Base-by-base conservation (phyloP, 768 basidiomycete genomes). In the Tulasnella calospora region DNA sequence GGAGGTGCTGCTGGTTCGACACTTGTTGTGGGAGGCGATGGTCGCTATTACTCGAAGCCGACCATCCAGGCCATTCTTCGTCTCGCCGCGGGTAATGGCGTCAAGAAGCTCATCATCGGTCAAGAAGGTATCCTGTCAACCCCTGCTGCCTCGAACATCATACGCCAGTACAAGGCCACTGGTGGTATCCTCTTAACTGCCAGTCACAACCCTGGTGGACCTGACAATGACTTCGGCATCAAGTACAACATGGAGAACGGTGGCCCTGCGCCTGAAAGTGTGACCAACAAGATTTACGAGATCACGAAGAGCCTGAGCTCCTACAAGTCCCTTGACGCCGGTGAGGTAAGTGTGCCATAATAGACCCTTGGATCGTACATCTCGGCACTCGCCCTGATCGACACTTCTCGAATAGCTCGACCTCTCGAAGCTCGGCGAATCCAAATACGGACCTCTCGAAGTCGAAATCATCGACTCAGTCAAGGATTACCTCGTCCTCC, bases 221-320 rank as follows among this genome's bases (percentile, higher is more conserved):
- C 98, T n/a, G 89, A 95, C 83, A 92, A 94, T 82, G 98, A 99
- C 85, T 99, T 99, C 84, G 98, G 98, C 71, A 98, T 99, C 90
- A 99, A 99, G 86, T 99, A 98, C 88, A 99, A 99, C 85, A 93
- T 95, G 71, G 92, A 92, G 51, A 99, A 99, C 82, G 98, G 98
- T 79, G 98, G 98, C 3, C 97, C 98, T 27, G 98, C 98, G 30
- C 96, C 98, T 0, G 98, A 99, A 86, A 90, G 88, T 82, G 92
- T 99, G 79, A 99, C 98, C n/a, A 88, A 99, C 86, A 92, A 91
- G 86, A 99, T 99, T 80, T 97, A 89, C 84, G 95, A 94, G 83
- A 91, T 90, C 85, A 95, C 95, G 76, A 97, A 94, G 89, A 89
- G 89, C 19, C 94, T 99, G 83, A 84, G 87, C 79, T 89, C 85